Evolutionary conservation across 495 filamentous ascomycete genomes (phyloP).

Genomic region (Talaromyces ruber): DNA sequence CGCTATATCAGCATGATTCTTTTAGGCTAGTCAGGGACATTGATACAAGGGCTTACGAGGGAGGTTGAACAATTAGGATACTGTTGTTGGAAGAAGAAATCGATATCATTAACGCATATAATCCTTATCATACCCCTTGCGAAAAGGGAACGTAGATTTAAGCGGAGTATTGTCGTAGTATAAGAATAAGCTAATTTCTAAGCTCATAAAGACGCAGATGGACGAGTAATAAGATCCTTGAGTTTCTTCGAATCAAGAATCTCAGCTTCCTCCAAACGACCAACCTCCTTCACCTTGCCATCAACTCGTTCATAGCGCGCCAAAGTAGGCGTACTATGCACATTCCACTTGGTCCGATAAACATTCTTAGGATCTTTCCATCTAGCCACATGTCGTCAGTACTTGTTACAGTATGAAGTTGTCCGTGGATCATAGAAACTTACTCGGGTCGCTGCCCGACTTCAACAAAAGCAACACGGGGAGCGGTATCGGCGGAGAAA

Average conservation of each 20-base stretch:
- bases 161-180: too few species aligned
- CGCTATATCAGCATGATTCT: too few species aligned
- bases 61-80: too few species aligned
- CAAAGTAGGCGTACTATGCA: constrained; percentile 17
- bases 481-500: constrained; percentile 12
- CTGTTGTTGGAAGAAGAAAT: too few species aligned
- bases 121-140: too few species aligned
- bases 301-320: constrained; percentile 20
- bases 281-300: constrained; percentile 18
- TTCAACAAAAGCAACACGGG: constrained; percentile 15
- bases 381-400: constrained; percentile 8
- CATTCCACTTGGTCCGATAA: constrained; percentile 19
- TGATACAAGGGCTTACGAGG: too few species aligned
- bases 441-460: constrained; percentile 23
- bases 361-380: constrained; percentile 21
- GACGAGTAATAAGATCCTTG: not conserved
- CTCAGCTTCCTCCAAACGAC: constrained; percentile 18
- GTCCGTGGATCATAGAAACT: not conserved
- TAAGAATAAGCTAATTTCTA: not conserved
- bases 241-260: constrained; percentile 19
- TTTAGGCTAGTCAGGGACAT: too few species aligned
- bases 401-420: not conserved
- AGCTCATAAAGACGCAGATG: not conserved
- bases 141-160: too few species aligned
- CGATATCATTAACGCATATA: not conserved